Percentiles rank a stretch among this genome's conserved stretches.
Conservation (phyloP, 371 early-diverging fungal genomes). For the Mucor sp. region DNA sequence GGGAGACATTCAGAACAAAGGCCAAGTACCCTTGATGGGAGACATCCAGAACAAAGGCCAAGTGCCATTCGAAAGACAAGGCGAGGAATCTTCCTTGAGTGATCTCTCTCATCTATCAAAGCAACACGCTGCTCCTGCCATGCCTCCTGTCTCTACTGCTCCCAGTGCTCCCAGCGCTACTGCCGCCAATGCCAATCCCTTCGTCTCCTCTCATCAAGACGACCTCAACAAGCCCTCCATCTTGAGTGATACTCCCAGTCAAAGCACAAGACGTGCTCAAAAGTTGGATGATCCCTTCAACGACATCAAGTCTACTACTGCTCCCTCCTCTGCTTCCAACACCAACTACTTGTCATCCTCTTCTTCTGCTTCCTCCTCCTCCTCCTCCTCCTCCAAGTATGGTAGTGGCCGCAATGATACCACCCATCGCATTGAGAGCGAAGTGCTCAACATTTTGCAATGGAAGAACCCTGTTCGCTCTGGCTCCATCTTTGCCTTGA, state of each 20-base stretch:
- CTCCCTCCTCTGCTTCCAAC: no score
- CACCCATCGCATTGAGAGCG: constrained; percentile 40
- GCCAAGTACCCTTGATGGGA: background rate
- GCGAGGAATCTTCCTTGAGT: background rate
- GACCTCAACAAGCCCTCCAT: background rate
- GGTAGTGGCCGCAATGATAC: constrained; percentile 26
- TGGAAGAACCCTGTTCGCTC: constrained; percentile 50
- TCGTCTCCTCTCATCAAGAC: background rate
- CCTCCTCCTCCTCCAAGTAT: background rate
- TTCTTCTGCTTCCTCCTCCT: background rate
- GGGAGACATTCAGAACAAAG: background rate
- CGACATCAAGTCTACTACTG: background rate
- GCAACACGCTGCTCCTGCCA: background rate
- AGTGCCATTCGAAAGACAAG: constrained; percentile 7
- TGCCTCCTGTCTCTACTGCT: constrained; percentile 4
- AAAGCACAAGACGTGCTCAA: background rate
- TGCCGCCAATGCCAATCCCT: background rate
- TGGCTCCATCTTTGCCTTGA: constrained; percentile 20
- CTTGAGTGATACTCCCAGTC: constrained; percentile 3
- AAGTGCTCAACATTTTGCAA: constrained; percentile 27
- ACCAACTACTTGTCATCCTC: background rate
- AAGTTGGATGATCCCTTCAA: background rate
- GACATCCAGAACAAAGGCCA: background rate
- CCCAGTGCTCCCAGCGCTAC: background rate
- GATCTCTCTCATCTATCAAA: background rate